Conservation (phyloP, 2,329 filamentous ascomycete genomes). For the Venturia pyrina region DNA sequence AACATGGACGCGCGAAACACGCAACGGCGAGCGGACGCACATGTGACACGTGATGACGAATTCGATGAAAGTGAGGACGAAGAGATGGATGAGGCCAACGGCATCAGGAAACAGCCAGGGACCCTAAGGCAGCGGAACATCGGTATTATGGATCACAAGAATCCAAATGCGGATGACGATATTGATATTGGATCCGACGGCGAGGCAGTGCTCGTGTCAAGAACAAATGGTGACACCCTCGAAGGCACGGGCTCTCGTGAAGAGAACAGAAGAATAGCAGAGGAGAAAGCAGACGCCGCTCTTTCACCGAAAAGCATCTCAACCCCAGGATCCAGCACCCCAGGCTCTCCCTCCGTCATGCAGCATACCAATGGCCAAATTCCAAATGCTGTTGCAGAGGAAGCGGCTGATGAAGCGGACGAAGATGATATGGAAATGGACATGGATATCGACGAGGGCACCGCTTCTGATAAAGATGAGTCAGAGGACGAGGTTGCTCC, state of each 20-base stretch:
- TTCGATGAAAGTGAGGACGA: slow-evolving; percentile 82
- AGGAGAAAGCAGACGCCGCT: slow-evolving; percentile 9
- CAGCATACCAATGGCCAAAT: neutral
- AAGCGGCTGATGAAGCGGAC: slow-evolving; percentile 2
- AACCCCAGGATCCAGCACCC: slow-evolving; percentile 2
- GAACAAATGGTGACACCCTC: neutral
- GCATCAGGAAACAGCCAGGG: slow-evolving; percentile 50
- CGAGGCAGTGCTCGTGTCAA: slow-evolving; percentile 6
- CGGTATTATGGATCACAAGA: slow-evolving; percentile 49
- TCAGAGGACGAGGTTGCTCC: slow-evolving; percentile 2
- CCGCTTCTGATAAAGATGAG: slow-evolving; percentile 4
- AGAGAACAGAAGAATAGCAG: slow-evolving; percentile 9
- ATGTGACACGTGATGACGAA: slow-evolving; percentile 65
- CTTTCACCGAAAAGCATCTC: slow-evolving; percentile 5
- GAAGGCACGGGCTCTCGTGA: slow-evolving; percentile 7
- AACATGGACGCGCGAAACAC: slow-evolving; percentile 78
- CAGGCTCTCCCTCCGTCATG: neutral
- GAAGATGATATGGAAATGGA: slow-evolving; percentile 12
- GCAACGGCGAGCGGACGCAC: slow-evolving; percentile 72
- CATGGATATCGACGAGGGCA: slow-evolving; percentile 6
- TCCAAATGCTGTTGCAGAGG: neutral
- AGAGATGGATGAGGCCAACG: slow-evolving; percentile 63
- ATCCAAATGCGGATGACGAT: slow-evolving; percentile 41
- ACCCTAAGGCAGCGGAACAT: slow-evolving; percentile 39
- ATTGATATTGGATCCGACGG: slow-evolving; percentile 27